Evolutionary conservation across 169 alveolate species (phyloP).

Genomic region (Cytauxzoon felis): DNA sequence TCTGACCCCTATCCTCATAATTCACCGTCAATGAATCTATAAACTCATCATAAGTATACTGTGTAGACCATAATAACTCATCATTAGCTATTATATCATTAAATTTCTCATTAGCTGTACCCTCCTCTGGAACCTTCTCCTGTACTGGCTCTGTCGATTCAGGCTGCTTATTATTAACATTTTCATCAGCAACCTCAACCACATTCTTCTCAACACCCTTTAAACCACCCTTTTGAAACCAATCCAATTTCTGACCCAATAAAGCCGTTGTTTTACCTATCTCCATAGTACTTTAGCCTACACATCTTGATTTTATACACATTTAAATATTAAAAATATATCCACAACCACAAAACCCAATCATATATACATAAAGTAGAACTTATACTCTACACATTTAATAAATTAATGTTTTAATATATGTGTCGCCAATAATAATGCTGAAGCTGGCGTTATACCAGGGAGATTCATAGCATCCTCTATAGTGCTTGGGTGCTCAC

Average conservation of each 20-base stretch:
- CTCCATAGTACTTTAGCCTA: constrained; percentile 7
- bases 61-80: constrained; percentile 66
- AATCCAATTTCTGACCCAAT: neutral
- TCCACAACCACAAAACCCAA: too few species aligned
- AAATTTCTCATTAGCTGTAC: constrained; percentile 3
- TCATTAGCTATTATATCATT: constrained; percentile 60
- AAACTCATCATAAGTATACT: constrained; percentile 70
- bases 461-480: constrained; percentile 67
- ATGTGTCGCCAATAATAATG: neutral
- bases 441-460: constrained; percentile 69
- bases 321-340: neutral
- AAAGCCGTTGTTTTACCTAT: constrained; percentile 2
- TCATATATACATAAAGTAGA: neutral
- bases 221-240: constrained; percentile 1
- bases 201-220: neutral
- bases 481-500: constrained; percentile 66
- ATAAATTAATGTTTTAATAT: constrained; percentile 5
- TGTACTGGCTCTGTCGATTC: neutral
- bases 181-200: neutral
- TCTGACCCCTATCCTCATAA: constrained; percentile 68
- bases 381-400: neutral
- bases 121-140: neutral
- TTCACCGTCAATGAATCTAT: constrained; percentile 57
- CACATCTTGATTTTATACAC: neutral
- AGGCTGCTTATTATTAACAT: neutral